Percentiles rank a stretch among this genome's conserved stretches.
Evolutionary conservation across 768 basidiomycete genomes (phyloP).

Genomic region (Exidia glandulosa): DNA sequence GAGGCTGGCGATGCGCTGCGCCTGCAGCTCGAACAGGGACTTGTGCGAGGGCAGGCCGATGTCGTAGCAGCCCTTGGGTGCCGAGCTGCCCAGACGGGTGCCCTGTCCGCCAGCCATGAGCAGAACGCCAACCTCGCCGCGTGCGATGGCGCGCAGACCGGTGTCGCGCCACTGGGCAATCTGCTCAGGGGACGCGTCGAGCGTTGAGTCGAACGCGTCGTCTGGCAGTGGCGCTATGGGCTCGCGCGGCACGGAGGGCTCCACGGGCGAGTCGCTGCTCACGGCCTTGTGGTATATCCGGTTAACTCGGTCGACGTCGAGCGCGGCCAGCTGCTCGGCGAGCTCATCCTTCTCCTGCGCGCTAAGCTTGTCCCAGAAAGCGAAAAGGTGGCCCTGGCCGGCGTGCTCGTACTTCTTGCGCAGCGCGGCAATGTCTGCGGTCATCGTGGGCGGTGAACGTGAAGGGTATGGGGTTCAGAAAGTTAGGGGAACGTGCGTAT

Average conservation of each 20-base stretch:
- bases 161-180: constrained; percentile 62
- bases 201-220: constrained; percentile 55
- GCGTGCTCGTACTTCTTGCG: constrained; percentile 56
- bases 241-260: constrained; percentile 25
- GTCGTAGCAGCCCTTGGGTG: constrained; percentile 97
- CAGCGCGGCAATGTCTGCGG: constrained; percentile 5
- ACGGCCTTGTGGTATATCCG: constrained; percentile 73
- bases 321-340: constrained; percentile 56
- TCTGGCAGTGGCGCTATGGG: constrained; percentile 75
- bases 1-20: constrained; percentile 84
- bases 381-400: constrained; percentile 80
- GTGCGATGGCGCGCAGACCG: constrained; percentile 72
- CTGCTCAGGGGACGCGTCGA: constrained; percentile 37
- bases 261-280: constrained; percentile 40
- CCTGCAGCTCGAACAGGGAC: constrained; percentile 92
- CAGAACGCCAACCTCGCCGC: constrained; percentile 84
- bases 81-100: constrained; percentile 80
- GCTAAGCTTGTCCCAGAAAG: constrained; percentile 71
- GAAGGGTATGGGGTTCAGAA: background rate
- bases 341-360: constrained; percentile 53
- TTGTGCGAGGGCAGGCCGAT: constrained; percentile 91
- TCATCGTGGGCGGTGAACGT: background rate
- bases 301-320: constrained; percentile 90
- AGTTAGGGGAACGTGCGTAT: background rate
- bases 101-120: constrained; percentile 99